Evolutionary conservation across 257 asterid species (phyloP).

Genomic region (Solanum okadae): DNA sequence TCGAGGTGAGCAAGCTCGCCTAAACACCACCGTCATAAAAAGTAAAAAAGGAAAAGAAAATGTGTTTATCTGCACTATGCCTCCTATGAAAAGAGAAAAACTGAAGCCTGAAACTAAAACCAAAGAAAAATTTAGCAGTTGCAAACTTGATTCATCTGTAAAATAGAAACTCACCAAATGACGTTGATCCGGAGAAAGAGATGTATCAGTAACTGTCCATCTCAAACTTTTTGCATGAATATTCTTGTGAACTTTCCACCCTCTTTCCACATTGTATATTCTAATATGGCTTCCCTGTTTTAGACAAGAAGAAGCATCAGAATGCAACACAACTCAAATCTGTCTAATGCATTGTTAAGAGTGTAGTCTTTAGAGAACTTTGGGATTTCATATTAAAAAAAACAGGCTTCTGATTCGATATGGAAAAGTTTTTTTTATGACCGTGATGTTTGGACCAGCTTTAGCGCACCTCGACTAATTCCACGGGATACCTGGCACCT

Average conservation of each 20-base stretch:
- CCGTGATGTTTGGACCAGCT: background rate
- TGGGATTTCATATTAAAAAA: background rate
- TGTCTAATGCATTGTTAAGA: background rate
- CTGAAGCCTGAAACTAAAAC: background rate
- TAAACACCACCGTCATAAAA: background rate
- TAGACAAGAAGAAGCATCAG: background rate
- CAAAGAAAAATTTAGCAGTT: background rate
- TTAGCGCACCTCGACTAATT: background rate
- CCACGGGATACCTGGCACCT: background rate
- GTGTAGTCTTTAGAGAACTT: background rate
- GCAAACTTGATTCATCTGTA: background rate
- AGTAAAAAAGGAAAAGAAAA: background rate
- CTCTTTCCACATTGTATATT: slow-evolving; percentile 70
- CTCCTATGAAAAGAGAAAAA: background rate
- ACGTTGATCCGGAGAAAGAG: slow-evolving; percentile 66
- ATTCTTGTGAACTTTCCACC: slow-evolving; percentile 84
- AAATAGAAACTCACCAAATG: slow-evolving; percentile 51
- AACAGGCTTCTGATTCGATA: background rate
- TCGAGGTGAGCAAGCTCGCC: background rate
- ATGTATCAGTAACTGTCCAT: slow-evolving; percentile 88
- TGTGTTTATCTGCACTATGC: background rate
- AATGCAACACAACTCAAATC: background rate
- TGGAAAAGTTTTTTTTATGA: background rate
- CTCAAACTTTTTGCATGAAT: slow-evolving; percentile 69
- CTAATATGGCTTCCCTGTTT: slow-evolving; percentile 81